phyloP scores from a whole-genome alignment of 2,329 filamentous ascomycete genomes.

The Blastomyces parvus region DNA sequence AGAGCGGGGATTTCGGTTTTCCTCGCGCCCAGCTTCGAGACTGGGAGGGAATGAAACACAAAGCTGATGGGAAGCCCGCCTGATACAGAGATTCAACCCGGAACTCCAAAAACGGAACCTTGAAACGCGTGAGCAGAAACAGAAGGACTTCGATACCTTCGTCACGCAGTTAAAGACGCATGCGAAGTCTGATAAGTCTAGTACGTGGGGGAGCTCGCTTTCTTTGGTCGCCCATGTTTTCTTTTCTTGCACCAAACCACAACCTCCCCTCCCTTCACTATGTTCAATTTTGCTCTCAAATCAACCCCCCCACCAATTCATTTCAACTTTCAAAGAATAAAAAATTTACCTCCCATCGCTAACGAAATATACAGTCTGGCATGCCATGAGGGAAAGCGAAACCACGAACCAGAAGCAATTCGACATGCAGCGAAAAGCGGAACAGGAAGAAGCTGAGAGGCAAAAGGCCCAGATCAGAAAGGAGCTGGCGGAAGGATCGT shows the following conservation, averaged over 20 bases:
- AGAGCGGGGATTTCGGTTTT: neutral
- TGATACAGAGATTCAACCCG: slow-evolving; percentile 67
- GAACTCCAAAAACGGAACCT: slow-evolving; percentile 83
- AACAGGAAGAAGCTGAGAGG: slow-evolving; percentile 26
- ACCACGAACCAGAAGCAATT: slow-evolving; percentile 26
- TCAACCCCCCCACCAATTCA: neutral
- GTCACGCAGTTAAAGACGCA: slow-evolving; percentile 75
- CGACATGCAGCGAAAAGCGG: slow-evolving; percentile 20
- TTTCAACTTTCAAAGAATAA: neutral
- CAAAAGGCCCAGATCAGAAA: slow-evolving; percentile 34
- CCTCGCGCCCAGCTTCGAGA: too few species aligned
- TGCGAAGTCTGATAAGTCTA: slow-evolving; percentile 83
- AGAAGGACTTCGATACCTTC: slow-evolving; percentile 85
- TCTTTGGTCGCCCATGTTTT: neutral
- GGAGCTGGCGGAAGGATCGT: slow-evolving; percentile 31
- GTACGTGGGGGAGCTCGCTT: slow-evolving; percentile 42
- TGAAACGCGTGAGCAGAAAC: slow-evolving; percentile 63
- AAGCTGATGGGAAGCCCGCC: neutral
- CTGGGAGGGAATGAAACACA: too few species aligned
- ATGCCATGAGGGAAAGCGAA: slow-evolving; percentile 24
- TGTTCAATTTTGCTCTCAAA: too few species aligned
- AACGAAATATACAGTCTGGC: slow-evolving; percentile 28
- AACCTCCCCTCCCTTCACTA: neutral
- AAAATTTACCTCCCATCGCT: neutral
- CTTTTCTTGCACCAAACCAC: neutral